A percentile compares a stretch with the other conserved stretches of the same genome.
phyloP scores from a whole-genome alignment of 768 basidiomycete genomes.

The Myochromella boudieri region DNA sequence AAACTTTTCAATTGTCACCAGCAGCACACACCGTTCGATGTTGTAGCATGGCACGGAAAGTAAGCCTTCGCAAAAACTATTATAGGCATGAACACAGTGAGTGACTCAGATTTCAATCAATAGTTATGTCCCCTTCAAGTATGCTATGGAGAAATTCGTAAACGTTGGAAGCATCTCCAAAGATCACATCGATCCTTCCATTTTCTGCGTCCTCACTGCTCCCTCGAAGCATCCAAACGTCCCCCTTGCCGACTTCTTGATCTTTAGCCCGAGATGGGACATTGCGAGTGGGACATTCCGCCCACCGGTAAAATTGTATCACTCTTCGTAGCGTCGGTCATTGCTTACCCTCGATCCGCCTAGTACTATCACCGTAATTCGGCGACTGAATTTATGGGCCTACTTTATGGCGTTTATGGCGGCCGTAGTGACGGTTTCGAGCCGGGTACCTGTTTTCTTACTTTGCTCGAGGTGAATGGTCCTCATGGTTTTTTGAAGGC shows the following conservation, averaged over 20 bases:
- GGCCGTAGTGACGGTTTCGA: constrained; percentile 63
- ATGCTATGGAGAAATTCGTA: constrained; percentile 62
- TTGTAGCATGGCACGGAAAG: constrained; percentile 73
- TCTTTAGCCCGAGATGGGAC: constrained; percentile 67
- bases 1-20: constrained; percentile 53
- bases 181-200: constrained; percentile 71
- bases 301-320: constrained; percentile 44
- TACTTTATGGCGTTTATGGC: constrained; percentile 62
- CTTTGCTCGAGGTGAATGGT: neutral
- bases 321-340: neutral
- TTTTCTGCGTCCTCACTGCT: constrained; percentile 68
- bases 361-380: constrained; percentile 68
- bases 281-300: constrained; percentile 59
- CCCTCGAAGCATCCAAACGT: constrained; percentile 59
- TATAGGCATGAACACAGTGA: neutral
- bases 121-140: constrained; percentile 69
- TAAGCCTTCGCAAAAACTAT: constrained; percentile 27
- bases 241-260: constrained; percentile 62
- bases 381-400: constrained; percentile 63
- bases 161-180: constrained; percentile 63
- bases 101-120: neutral
- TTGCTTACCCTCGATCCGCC: neutral
- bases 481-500: constrained; percentile 19
- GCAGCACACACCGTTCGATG: constrained; percentile 69
- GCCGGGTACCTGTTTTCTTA: constrained; percentile 37